These are phyloP conservation scores for Acaromyces ingoldii DNA, from an alignment of 1,284 basidiomycete species.

Conservation along the genomic window DNA sequence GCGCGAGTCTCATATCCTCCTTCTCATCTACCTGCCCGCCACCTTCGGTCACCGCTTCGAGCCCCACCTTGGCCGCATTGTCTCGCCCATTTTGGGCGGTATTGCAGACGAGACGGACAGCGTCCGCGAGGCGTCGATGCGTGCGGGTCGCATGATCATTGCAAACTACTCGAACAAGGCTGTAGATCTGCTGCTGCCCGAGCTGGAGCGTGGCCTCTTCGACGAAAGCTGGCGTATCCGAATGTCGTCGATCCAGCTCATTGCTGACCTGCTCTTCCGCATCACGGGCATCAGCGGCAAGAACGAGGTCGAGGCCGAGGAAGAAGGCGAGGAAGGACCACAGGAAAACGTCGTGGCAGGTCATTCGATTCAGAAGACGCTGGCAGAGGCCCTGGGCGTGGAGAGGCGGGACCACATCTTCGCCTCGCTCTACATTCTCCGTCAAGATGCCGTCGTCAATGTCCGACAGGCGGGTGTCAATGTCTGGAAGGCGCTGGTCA, in stretches of 20 bases:
- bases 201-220: conserved; percentile 91
- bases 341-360: conserved; percentile 64
- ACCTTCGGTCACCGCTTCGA: conserved; percentile 95
- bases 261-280: conserved; percentile 93
- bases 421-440: conserved; percentile 83
- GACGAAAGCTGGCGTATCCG: conserved; percentile 91
- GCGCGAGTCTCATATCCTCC: conserved; percentile 95
- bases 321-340: conserved; percentile 51
- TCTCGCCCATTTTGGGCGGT: conserved; percentile 85
- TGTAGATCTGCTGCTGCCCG: conserved; percentile 87
- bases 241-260: conserved; percentile 82
- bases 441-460: conserved; percentile 84
- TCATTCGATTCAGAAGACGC: conserved; percentile 61
- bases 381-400: conserved; percentile 79
- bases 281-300: conserved; percentile 96
- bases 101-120: conserved; percentile 91
- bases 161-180: conserved; percentile 88
- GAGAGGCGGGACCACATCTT: conserved; percentile 87
- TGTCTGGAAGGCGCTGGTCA: conserved; percentile 96
- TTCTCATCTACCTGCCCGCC: conserved; percentile 90
- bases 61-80: conserved; percentile 89
- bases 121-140: conserved; percentile 87
- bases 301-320: conserved; percentile 59
- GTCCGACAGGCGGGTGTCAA: conserved; percentile 89
- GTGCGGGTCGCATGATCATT: conserved; percentile 97